Evolutionary conservation across 179 eudicot species (phyloP).

Genomic region (Silene vulgaris): DNA sequence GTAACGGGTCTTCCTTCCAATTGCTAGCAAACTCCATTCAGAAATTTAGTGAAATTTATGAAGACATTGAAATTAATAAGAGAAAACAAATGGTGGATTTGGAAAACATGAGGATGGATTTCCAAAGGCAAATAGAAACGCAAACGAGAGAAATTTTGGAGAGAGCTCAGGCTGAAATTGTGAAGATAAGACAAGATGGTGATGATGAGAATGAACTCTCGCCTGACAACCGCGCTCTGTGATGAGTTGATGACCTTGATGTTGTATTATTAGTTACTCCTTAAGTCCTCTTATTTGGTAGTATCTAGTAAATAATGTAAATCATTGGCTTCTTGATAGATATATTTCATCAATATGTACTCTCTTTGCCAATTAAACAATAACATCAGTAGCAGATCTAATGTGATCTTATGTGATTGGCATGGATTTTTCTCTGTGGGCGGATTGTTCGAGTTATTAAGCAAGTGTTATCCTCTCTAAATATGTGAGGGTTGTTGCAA

Average conservation of each 20-base stretch:
- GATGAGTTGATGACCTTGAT: conserved; percentile 23
- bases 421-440: background rate
- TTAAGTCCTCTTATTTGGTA: background rate
- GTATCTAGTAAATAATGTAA: conserved; percentile 28
- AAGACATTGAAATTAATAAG: conserved; percentile 53
- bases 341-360: conserved; percentile 16
- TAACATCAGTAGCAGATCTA: background rate
- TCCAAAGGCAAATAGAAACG: conserved; percentile 64
- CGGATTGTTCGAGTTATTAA: no score
- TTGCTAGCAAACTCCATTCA: conserved; percentile 69
- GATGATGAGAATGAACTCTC: conserved; percentile 42
- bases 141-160: conserved; percentile 79
- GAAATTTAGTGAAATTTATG: conserved; percentile 72
- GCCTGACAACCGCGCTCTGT: conserved; percentile 43
- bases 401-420: background rate
- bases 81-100: conserved; percentile 70
- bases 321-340: conserved; percentile 3
- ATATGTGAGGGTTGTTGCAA: no score
- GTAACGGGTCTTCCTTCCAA: conserved; percentile 35
- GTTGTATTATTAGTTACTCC: conserved; percentile 9
- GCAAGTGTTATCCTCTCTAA: no score
- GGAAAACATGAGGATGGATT: conserved; percentile 80
- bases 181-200: conserved; percentile 46
- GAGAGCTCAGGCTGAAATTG: conserved; percentile 72
- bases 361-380: background rate